A percentile compares a stretch with the other conserved stretches of the same genome.
Evolutionary conservation across 164 flowering plant genomes (phyloP).

Genomic region (Paratinospora sagittata): DNA sequence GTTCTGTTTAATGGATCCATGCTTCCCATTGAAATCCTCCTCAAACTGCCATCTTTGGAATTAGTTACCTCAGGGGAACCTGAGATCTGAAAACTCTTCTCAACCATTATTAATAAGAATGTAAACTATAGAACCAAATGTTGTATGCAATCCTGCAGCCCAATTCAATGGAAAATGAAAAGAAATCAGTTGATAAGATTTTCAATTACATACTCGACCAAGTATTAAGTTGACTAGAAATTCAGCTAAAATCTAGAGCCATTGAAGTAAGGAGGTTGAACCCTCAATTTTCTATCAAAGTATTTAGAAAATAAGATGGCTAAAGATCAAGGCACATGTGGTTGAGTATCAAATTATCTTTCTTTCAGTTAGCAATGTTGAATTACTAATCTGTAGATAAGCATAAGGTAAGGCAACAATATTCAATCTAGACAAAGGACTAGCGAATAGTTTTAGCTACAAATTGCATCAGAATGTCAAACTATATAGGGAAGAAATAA

Average conservation of each 20-base stretch:
- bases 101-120: constrained; percentile 25
- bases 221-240: too few relatives aligned
- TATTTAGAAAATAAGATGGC: not conserved
- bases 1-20: constrained; percentile 21
- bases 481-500: not conserved
- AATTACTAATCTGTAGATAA: not conserved
- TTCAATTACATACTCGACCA: not conserved
- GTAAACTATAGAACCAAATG: constrained; percentile 1
- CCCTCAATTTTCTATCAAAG: not conserved
- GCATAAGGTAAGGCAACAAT: not conserved
- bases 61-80: constrained; percentile 17
- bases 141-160: constrained; percentile 17
- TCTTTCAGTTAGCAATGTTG: not conserved
- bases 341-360: not conserved
- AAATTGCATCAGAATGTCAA: not conserved
- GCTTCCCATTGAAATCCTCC: constrained; percentile 42
- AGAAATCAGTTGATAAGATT: not conserved
- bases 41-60: constrained; percentile 11
- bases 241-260: too few relatives aligned
- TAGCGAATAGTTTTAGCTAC: not conserved
- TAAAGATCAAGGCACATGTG: not conserved
- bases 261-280: too few relatives aligned
- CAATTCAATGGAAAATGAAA: not conserved
- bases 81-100: constrained; percentile 20
- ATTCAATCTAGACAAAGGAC: not conserved